Conservation (phyloP, 345 rosid species). For the Brassica nigra region DNA sequence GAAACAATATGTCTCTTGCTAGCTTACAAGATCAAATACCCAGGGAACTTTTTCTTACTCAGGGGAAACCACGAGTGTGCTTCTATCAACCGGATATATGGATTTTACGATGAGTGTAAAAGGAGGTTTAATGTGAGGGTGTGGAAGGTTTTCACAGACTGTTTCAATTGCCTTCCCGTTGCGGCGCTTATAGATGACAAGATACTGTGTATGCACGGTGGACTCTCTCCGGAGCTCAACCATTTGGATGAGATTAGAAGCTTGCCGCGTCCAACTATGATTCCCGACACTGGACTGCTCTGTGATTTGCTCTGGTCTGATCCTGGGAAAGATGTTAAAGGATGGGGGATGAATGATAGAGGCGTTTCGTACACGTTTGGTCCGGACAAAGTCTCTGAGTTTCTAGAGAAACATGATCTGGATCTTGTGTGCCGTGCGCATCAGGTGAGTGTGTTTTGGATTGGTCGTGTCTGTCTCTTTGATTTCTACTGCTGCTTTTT, state of each 20-base stretch:
- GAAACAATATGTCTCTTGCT: slow-evolving; percentile 93
- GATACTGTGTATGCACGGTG: slow-evolving; percentile 96
- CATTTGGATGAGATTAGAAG: slow-evolving; percentile 78
- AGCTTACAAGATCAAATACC: slow-evolving; percentile 88
- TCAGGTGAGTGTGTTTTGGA: slow-evolving; percentile 58
- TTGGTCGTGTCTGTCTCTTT: neutral
- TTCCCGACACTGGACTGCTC: slow-evolving; percentile 83
- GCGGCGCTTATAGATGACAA: slow-evolving; percentile 90
- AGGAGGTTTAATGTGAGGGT: slow-evolving; percentile 89
- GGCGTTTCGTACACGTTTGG: slow-evolving; percentile 97
- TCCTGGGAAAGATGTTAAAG: slow-evolving; percentile 83
- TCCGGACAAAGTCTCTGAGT: slow-evolving; percentile 76
- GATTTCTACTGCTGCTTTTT: slow-evolving; percentile 4
- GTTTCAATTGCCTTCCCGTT: slow-evolving; percentile 91
- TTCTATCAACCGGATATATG: slow-evolving; percentile 88
- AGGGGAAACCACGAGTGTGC: slow-evolving; percentile 97
- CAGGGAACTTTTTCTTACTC: slow-evolving; percentile 86
- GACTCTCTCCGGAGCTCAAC: slow-evolving; percentile 84
- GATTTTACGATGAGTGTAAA: slow-evolving; percentile 94
- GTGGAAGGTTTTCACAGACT: slow-evolving; percentile 89
- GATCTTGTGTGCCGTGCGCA: slow-evolving; percentile 98
- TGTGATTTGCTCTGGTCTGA: slow-evolving; percentile 98
- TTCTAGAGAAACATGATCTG: slow-evolving; percentile 70
- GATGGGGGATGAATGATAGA: slow-evolving; percentile 92
- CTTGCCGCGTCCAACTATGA: slow-evolving; percentile 66